A percentile compares a stretch with the other conserved stretches of the same genome.
phyloP scores from a whole-genome alignment of 1,139 yeast genomes.

The Candida glucosophila region DNA sequence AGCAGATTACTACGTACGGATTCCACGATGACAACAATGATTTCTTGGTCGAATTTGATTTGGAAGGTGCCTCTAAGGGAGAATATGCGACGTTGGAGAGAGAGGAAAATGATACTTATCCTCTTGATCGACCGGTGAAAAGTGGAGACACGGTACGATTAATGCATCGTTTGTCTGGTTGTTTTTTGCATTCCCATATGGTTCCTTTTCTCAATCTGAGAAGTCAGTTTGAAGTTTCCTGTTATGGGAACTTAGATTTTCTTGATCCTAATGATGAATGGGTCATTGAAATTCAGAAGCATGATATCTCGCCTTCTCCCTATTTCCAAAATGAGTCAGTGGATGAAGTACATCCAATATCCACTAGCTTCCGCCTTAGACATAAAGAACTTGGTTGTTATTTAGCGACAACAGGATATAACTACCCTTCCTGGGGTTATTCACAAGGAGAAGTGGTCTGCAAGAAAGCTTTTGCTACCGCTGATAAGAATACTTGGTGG shows the following conservation, averaged over 20 bases:
- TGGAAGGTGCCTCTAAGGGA: conserved; percentile 14
- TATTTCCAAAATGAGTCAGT: conserved; percentile 32
- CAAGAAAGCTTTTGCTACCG: conserved; percentile 37
- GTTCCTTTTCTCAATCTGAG: conserved; percentile 48
- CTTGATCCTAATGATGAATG: conserved; percentile 68
- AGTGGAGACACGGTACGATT: conserved; percentile 53
- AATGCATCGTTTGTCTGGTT: conserved; percentile 42
- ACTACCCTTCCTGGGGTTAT: conserved; percentile 77
- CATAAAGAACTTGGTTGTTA: conserved; percentile 64
- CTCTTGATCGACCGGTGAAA: conserved; percentile 12
- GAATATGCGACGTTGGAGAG: conserved; percentile 24
- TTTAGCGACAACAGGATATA: conserved; percentile 60
- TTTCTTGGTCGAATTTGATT: conserved; percentile 45
- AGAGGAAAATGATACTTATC: conserved; percentile 18
- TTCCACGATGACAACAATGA: conserved; percentile 63
- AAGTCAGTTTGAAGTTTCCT: conserved; percentile 53
- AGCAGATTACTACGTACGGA: conserved; percentile 71
- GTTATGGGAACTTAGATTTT: conserved; percentile 48
- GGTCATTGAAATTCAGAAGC: conserved; percentile 58
- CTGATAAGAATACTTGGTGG: conserved; percentile 75
- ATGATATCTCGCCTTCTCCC: conserved; percentile 43
- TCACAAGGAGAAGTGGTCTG: conserved; percentile 77
- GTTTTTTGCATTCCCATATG: conserved; percentile 56
- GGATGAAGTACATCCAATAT: conserved; percentile 51
- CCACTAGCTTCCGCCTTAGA: conserved; percentile 58